Evolutionary conservation across 2,329 filamentous ascomycete species (phyloP).

Genomic region (Leptographium wingfieldii): DNA sequence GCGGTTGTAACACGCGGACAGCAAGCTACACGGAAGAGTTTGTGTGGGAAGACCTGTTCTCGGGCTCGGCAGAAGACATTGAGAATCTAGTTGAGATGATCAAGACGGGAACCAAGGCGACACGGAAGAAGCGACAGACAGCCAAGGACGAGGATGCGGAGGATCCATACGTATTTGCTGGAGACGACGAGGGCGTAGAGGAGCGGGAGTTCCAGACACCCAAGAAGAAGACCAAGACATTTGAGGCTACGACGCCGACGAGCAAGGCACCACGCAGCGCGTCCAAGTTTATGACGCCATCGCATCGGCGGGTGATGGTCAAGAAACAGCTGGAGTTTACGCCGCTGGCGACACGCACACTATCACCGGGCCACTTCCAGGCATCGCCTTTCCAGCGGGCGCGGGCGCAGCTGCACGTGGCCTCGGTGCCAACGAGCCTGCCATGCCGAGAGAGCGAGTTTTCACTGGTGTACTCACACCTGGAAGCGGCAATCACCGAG

Average conservation of each 20-base stretch:
- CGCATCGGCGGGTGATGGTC: conserved; percentile 45
- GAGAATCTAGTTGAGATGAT: conserved; percentile 54
- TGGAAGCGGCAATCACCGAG: conserved; percentile 87
- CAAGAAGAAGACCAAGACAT: conserved; percentile 18
- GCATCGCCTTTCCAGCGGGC: conserved; percentile 87
- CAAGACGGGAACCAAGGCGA: conserved; percentile 59
- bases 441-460: conserved; percentile 92
- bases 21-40: conserved; percentile 90
- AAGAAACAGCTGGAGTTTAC: conserved; percentile 94
- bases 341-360: conserved; percentile 74
- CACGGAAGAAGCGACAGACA: conserved; percentile 33
- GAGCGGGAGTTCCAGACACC: conserved; percentile 23
- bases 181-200: conserved; percentile 15
- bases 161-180: conserved; percentile 8
- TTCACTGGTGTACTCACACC: conserved; percentile 78
- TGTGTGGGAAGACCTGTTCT: conserved; percentile 75
- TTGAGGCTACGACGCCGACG: conserved; percentile 37
- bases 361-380: conserved; percentile 61
- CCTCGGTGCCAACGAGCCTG: conserved; percentile 76
- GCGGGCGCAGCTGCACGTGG: conserved; percentile 79
- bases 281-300: conserved; percentile 30
- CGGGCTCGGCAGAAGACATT: conserved; percentile 51
- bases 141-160: conserved; percentile 4
- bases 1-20: conserved; percentile 80
- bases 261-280: conserved; percentile 37